phyloP scores from a whole-genome alignment of 2,329 filamentous ascomycete species.

The Aspergillus sp. region DNA sequence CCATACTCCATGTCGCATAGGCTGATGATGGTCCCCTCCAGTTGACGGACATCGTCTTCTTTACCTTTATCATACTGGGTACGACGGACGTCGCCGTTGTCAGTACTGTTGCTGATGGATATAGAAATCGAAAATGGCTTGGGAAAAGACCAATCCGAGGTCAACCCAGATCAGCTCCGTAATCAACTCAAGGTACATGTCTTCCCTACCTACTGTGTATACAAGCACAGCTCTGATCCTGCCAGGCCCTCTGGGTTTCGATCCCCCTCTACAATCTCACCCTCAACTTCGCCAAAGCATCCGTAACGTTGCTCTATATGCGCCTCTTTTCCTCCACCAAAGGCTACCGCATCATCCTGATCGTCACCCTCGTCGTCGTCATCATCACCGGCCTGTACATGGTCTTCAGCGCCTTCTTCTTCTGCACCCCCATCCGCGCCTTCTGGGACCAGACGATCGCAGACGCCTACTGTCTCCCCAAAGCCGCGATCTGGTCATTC shows the following conservation, averaged over 20 bases:
- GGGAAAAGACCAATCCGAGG: slow-evolving; percentile 7
- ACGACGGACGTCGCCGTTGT: not conserved
- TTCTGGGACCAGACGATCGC: slow-evolving; percentile 21
- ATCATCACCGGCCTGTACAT: slow-evolving; percentile 27
- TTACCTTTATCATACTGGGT: slow-evolving; percentile 15
- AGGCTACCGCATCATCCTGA: slow-evolving; percentile 19
- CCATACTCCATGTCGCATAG: not conserved
- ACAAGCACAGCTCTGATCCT: not conserved
- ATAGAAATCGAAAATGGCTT: slow-evolving; percentile 26
- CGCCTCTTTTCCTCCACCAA: slow-evolving; percentile 27
- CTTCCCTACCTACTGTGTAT: not conserved
- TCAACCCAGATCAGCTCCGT: slow-evolving; percentile 5
- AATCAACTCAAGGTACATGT: slow-evolving; percentile 23
- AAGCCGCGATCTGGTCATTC: slow-evolving; percentile 23
- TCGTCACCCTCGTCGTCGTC: slow-evolving; percentile 18
- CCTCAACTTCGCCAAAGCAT: slow-evolving; percentile 32
- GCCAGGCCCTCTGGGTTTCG: slow-evolving; percentile 29
- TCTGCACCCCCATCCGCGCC: slow-evolving; percentile 23
- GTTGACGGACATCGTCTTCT: slow-evolving; percentile 14
- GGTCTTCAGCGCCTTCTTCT: slow-evolving; percentile 24
- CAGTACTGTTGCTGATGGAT: not conserved
- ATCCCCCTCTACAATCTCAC: slow-evolving; percentile 36
- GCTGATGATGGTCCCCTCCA: slow-evolving; percentile 4
- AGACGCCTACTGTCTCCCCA: slow-evolving; percentile 19
- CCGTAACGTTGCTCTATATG: slow-evolving; percentile 29